Conservation (phyloP, 2,329 filamentous ascomycete genomes). For the Aspergillus oerlinghausenensis region DNA sequence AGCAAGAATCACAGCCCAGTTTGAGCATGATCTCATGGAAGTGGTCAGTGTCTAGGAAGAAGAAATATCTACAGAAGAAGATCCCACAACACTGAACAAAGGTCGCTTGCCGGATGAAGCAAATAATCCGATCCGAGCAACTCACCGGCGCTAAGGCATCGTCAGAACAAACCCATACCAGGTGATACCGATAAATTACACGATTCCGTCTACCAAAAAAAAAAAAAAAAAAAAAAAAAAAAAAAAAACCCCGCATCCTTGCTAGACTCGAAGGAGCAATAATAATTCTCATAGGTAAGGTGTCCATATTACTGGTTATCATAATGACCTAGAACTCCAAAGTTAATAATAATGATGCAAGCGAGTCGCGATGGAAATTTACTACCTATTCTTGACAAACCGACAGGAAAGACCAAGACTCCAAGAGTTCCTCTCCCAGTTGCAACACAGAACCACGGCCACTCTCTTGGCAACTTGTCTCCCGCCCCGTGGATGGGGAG, state of each 20-base stretch:
- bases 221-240: no score
- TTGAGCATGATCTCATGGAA: background rate
- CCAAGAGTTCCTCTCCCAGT: background rate
- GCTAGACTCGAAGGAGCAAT: background rate
- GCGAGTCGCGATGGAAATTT: background rate
- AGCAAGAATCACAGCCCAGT: background rate
- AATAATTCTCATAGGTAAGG: background rate
- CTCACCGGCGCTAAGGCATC: background rate
- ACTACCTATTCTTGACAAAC: background rate
- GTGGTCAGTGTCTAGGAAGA: background rate
- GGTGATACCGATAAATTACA: background rate
- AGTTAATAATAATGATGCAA: background rate
- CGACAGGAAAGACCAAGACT: background rate
- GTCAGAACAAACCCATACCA: background rate
- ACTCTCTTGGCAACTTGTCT: conserved; percentile 4
- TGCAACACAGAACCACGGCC: background rate
- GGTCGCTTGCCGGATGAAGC: background rate
- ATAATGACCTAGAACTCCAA: background rate
- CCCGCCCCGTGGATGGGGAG: conserved; percentile 6
- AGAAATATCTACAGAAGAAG: background rate
- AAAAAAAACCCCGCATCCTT: background rate
- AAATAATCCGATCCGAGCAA: background rate
- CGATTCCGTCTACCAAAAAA: no score
- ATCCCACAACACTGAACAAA: background rate
- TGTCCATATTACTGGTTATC: background rate